Conservation (phyloP, 495 filamentous ascomycete genomes). For the Aspergillus indologenus region DNA sequence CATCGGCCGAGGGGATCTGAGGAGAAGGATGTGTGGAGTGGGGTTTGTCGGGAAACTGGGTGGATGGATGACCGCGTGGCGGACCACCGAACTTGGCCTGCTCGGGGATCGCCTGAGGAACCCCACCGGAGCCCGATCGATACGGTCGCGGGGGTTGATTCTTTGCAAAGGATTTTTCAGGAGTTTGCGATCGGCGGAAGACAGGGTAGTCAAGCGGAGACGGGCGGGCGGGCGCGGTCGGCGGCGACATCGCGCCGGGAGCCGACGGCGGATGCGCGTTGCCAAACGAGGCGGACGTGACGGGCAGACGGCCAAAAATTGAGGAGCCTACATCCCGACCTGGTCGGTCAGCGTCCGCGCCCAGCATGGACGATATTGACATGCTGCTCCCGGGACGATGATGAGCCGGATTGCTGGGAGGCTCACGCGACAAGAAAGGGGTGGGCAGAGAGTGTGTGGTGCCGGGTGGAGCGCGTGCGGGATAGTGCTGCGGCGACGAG, state of each 20-base stretch:
- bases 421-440: slow-evolving; percentile 52
- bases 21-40: slow-evolving; percentile 41
- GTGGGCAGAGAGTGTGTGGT: slow-evolving; percentile 40
- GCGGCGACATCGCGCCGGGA: slow-evolving; percentile 46
- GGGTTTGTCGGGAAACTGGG: slow-evolving; percentile 41
- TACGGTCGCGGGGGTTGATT: slow-evolving; percentile 34
- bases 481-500: slow-evolving; percentile 54
- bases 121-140: slow-evolving; percentile 44
- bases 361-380: slow-evolving; percentile 94
- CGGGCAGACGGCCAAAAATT: slow-evolving; percentile 52
- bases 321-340: slow-evolving; percentile 52
- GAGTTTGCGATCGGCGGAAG: slow-evolving; percentile 70
- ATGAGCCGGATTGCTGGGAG: slow-evolving; percentile 42
- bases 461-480: slow-evolving; percentile 41
- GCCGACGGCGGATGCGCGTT: slow-evolving; percentile 31
- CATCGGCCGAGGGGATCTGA: slow-evolving; percentile 36
- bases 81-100: slow-evolving; percentile 36
- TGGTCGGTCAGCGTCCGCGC: slow-evolving; percentile 59
- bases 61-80: slow-evolving; percentile 28
- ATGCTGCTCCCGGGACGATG: slow-evolving; percentile 73
- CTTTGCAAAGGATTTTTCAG: slow-evolving; percentile 54
- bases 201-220: slow-evolving; percentile 56
- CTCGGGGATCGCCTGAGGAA: slow-evolving; percentile 31
- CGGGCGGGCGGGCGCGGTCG: slow-evolving; percentile 40
- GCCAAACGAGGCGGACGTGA: slow-evolving; percentile 44